These are phyloP conservation scores for Pseudocercospora pini-densiflorae DNA, from an alignment of 2,329 filamentous ascomycete species.

Conservation along the genomic window DNA sequence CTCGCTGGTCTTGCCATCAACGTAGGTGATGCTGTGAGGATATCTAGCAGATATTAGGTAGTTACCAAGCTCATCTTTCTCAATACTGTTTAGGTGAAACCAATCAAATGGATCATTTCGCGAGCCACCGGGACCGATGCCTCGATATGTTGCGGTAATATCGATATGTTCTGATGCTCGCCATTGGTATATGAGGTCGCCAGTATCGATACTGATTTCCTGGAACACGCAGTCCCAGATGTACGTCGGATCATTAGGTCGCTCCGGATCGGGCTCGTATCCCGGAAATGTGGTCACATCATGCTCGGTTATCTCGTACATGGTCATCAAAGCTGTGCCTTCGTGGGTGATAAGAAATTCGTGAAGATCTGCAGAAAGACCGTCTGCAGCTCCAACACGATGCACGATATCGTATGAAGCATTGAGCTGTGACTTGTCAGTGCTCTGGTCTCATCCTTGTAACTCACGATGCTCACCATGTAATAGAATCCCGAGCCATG, in stretches of 20 bases:
- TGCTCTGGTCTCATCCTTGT: neutral
- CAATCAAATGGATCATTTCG: constrained; percentile 55
- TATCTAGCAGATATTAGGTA: constrained; percentile 54
- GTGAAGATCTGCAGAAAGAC: constrained; percentile 47
- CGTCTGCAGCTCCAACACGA: constrained; percentile 45
- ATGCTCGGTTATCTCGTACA: constrained; percentile 42
- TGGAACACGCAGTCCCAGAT: constrained; percentile 52
- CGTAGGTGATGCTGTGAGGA: constrained; percentile 49
- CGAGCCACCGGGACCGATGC: constrained; percentile 45
- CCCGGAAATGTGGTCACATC: constrained; percentile 32
- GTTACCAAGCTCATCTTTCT: constrained; percentile 53
- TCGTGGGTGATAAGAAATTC: constrained; percentile 50
- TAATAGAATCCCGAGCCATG: constrained; percentile 42
- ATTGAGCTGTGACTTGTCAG: constrained; percentile 35
- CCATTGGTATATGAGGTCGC: constrained; percentile 54
- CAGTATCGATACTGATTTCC: constrained; percentile 52
- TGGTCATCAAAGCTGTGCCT: constrained; percentile 49
- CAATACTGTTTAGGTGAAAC: constrained; percentile 58
- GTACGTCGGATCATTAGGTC: constrained; percentile 27
- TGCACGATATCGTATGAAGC: constrained; percentile 46
- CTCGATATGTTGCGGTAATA: constrained; percentile 39
- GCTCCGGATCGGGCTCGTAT: constrained; percentile 26
- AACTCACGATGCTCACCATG: constrained; percentile 32
- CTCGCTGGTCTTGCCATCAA: constrained; percentile 48
- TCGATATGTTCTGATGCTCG: constrained; percentile 51